A percentile compares a stretch with the other conserved stretches of the same genome.
Evolutionary conservation across 371 early-diverging fungal genomes (phyloP).

Genomic region (Mucor lusitanicus): DNA sequence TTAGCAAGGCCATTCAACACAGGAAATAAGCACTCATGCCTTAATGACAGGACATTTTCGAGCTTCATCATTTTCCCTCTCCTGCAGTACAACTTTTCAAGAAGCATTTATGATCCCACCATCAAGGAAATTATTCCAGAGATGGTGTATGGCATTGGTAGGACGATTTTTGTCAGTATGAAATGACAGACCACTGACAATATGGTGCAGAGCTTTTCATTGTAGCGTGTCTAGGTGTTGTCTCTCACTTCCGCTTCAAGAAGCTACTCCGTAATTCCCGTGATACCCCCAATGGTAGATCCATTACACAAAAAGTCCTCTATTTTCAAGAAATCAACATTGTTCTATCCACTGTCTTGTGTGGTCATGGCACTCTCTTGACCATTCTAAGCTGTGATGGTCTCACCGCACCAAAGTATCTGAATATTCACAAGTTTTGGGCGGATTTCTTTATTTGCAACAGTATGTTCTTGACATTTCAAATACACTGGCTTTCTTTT

Average conservation of each 20-base stretch:
- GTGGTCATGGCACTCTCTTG: conserved; percentile 30
- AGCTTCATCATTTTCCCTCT: conserved; percentile 44
- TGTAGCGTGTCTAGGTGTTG: conserved; percentile 41
- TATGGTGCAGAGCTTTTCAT: conserved; percentile 34
- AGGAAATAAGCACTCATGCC: background rate
- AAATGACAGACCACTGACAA: background rate
- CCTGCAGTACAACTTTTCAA: conserved; percentile 43
- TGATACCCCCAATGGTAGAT: conserved; percentile 35
- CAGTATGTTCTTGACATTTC: conserved; percentile 26
- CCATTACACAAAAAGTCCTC: conserved; percentile 41
- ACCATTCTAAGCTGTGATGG: conserved; percentile 47
- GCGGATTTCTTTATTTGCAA: conserved; percentile 54
- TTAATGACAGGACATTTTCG: conserved; percentile 11
- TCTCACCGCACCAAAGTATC: conserved; percentile 27
- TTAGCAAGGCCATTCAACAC: background rate
- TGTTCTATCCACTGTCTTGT: conserved; percentile 36
- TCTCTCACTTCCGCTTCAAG: conserved; percentile 48
- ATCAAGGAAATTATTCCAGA: conserved; percentile 54
- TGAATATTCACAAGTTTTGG: conserved; percentile 49
- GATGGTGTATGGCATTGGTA: conserved; percentile 46
- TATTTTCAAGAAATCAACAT: conserved; percentile 56
- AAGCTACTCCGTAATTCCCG: conserved; percentile 34
- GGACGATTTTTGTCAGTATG: background rate
- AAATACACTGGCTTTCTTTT: background rate
- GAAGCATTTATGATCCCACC: conserved; percentile 33